Evolutionary conservation across 2,329 filamentous ascomycete species (phyloP), one percentile per base, ranked within the genome.

Genomic region (Tympanopsis confertula): DNA sequence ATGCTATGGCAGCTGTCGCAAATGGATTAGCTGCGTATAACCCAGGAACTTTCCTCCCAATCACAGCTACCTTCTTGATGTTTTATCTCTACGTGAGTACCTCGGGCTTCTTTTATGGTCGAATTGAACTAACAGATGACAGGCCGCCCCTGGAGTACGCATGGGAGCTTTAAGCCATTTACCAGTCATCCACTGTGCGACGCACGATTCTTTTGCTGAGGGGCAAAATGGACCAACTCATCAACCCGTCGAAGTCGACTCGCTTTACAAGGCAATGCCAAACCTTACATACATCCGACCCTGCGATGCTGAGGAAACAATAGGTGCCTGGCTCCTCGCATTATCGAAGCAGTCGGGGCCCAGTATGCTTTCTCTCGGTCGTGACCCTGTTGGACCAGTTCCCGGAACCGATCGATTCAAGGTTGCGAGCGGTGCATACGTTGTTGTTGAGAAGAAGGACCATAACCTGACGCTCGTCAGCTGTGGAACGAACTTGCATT

Each of bases 191-290:
- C 74, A 78, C 47, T 59, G 69, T 20, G 75, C 73, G 2, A 79
- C 74, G 0, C 74, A 79, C 51, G 74, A 78, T 54, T 68, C 62
- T 5, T 71, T 78, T 35, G 74, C 67, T 15, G 70, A 62, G 28
- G 74, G 75, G 2, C 68, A 78, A 44, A 68, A 78, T 43, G 74
- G 74, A 0, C 74, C 73, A 0, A 78, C 74, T 0, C 74, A 79
- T 44, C 74, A 79, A 48, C 74, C 74, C 3, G 67, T 79, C 20
- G 74, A 66, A 22, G 56, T 79, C 1, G 65, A 68, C 7, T 53
- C 65, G 0, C 56, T 79, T 2, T 79, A 73, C 50, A 67, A 74
- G 4, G 67, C 73, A 18, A 79, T 79, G 73, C 74, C 74, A 0
- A 77, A 78, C 41, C 44, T 79, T 1, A 54, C 70, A 1, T 78